Evolutionary conservation across 73 alveolate genomes (phyloP).

Genomic region (Blepharisma stoltei): DNA sequence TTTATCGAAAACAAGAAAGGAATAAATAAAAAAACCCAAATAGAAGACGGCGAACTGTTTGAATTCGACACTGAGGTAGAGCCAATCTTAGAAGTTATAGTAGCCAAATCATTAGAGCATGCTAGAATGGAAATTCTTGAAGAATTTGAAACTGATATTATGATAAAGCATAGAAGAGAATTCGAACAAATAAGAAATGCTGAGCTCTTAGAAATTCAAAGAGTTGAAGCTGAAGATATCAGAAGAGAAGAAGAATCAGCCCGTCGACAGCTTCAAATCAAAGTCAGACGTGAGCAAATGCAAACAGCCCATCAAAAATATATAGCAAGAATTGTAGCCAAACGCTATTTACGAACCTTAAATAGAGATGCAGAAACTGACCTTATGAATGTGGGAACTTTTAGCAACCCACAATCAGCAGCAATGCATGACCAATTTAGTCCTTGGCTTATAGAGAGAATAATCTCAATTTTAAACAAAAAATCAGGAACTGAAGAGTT

Average conservation of each 20-base stretch:
- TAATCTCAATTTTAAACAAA: constrained; percentile 44
- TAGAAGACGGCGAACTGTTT: constrained; percentile 92
- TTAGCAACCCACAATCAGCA: constrained; percentile 52
- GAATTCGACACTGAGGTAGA: constrained; percentile 92
- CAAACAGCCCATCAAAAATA: constrained; percentile 66
- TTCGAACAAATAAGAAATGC: constrained; percentile 82
- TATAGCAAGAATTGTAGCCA: constrained; percentile 54
- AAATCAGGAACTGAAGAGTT: constrained; percentile 48
- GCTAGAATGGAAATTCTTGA: constrained; percentile 95
- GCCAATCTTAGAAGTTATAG: constrained; percentile 86
- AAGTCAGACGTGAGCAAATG: constrained; percentile 50
- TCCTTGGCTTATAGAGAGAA: constrained; percentile 54
- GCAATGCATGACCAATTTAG: constrained; percentile 55
- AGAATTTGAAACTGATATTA: constrained; percentile 88
- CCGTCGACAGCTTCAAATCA: constrained; percentile 65
- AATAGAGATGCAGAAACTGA: constrained; percentile 38
- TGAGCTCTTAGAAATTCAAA: constrained; percentile 81
- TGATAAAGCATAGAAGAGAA: constrained; percentile 85
- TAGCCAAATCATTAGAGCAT: constrained; percentile 86
- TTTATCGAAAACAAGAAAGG: constrained; percentile 79
- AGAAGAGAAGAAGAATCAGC: constrained; percentile 82
- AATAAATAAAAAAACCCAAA: constrained; percentile 71
- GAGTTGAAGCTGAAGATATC: constrained; percentile 77
- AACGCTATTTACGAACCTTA: constrained; percentile 51
- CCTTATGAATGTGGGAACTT: constrained; percentile 52